Evolutionary conservation across 352 stramenopile genomes (phyloP), one percentile per base, ranked within the genome.

Genomic region (Pythium sukuiense): DNA sequence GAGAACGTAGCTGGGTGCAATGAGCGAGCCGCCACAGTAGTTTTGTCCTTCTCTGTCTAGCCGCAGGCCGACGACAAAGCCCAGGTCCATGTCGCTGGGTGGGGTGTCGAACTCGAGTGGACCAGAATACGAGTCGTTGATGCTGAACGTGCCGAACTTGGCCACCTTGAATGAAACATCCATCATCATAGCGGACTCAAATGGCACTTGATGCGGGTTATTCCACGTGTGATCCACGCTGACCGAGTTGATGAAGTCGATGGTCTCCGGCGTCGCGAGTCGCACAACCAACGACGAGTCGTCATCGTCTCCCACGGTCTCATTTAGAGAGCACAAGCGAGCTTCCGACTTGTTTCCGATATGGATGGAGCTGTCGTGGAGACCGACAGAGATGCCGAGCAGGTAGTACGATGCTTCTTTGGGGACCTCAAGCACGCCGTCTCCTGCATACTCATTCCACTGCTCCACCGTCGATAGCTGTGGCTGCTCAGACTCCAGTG

Each of bases 1-100:
- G 32, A 85, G 67, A 24, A 85, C 73, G 43, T 78, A 83, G 30
- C 70, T 73, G 3, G 75, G 56, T 12, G 76, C 64, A 53, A 85
- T 85, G 32, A 85, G 63, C 27, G 65, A 76, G 29, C 77, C 74
- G 16, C 77, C 77, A 56, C 77, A 85, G 48, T 76, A 83, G 63
- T 80, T 79, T 33, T 77, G 63, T 0, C 71, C 60, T 29, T 71
- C 66, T 7, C 57, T 63, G 13, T 73, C 64, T 7, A 68, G 65
- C 26, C 73, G 73, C 2, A 79, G 67, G 1, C 73, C 73, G n/a
- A 79, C 70, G 11, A 79, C 70, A 49, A 79, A 79, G 52, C 72
- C 72, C 7, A 79, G 46, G 20, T 64, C 55, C 6, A 65, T 14
- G 45, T 67, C 37, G 18, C 41, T 59, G 39, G 72, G 49, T 26